A percentile compares a stretch with the other conserved stretches of the same genome.
Evolutionary conservation across 345 rosid species (phyloP).

Genomic region (Psidium guajava): DNA sequence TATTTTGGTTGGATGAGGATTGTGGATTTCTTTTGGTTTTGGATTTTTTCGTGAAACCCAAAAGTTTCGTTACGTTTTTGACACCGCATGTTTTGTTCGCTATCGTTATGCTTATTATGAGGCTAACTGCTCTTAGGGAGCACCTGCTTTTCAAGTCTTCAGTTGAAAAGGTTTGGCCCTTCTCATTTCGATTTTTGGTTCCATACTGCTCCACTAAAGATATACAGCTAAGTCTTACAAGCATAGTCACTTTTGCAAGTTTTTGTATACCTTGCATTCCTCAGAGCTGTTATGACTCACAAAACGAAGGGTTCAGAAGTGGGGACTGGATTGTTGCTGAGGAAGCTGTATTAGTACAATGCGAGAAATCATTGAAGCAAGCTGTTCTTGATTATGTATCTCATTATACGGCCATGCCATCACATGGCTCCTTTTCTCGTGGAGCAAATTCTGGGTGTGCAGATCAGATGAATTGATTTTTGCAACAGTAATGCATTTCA

Average conservation of each 20-base stretch:
- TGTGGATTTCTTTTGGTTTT: neutral
- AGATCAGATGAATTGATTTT: neutral
- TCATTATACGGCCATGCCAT: conserved; percentile 7
- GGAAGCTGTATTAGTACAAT: conserved; percentile 47
- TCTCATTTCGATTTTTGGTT: neutral
- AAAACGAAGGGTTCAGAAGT: conserved; percentile 1
- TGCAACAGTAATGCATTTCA: neutral
- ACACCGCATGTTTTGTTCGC: neutral
- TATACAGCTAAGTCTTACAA: neutral
- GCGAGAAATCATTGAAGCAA: conserved; percentile 27
- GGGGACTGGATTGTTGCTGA: conserved; percentile 49
- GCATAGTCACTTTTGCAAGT: neutral
- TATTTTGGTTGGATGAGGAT: neutral
- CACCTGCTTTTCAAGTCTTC: neutral
- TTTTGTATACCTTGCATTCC: neutral
- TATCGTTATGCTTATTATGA: neutral
- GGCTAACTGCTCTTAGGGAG: neutral
- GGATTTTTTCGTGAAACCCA: neutral
- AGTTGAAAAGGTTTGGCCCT: neutral
- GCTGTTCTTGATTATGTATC: conserved; percentile 23
- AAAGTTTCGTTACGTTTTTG: neutral
- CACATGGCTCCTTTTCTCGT: neutral
- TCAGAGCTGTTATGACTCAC: conserved; percentile 47
- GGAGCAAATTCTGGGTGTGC: neutral
- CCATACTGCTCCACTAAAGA: neutral